Base-by-base conservation (phyloP, 2,329 filamentous ascomycete genomes). In the Neodidymelliopsis sp. region DNA sequence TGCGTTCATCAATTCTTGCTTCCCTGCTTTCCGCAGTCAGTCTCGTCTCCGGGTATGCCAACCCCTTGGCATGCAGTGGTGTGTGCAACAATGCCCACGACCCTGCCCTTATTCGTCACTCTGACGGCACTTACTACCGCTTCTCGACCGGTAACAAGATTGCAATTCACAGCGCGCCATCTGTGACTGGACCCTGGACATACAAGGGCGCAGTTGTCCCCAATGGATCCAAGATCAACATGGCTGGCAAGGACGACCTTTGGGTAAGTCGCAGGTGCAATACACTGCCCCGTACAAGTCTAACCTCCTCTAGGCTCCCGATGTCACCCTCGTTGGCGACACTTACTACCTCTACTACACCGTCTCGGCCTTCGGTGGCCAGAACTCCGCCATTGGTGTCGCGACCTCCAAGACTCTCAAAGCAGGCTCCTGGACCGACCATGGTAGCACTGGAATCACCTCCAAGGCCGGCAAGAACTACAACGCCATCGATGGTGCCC, bases 291-390 rank as follows among this genome's bases (percentile, higher is more conserved):
- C 46, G 7, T 39, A 20, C 4, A 23, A n/a, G 3, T 36, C 49
- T 24, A 29, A 49, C 11, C 15, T 10, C 9, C n/a, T 10, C 20
- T 24, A 85, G 84, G 86, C 86, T 2, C 87, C 87, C 0, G 85
- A 89, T 56, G 81, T 86, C 11, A 69, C 74, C 13, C 71, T 81
- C 12, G 75, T 88, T n/a, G 81, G 80, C 53, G 74, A 72, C 43
- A 75, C 76, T 0, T 89, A 87, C 73, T 81, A 87, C 59, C 70
- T 84, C n/a, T 88, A 86, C 77, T 87, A 88, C 70, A 76, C 81
- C 1, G 83, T 87, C n/a, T 84, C 80, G 25, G 75, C 79, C 0
- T 87, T 86, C 54, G 85, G 85, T 0, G 79, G 76, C 0, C 84
- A 87, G 54, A 71, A 77, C 66, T 85, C 81, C 0, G 82, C 82